Evolutionary conservation across 2,329 filamentous ascomycete genomes (phyloP).

Genomic region (Aspergillus hiratsukae): DNA sequence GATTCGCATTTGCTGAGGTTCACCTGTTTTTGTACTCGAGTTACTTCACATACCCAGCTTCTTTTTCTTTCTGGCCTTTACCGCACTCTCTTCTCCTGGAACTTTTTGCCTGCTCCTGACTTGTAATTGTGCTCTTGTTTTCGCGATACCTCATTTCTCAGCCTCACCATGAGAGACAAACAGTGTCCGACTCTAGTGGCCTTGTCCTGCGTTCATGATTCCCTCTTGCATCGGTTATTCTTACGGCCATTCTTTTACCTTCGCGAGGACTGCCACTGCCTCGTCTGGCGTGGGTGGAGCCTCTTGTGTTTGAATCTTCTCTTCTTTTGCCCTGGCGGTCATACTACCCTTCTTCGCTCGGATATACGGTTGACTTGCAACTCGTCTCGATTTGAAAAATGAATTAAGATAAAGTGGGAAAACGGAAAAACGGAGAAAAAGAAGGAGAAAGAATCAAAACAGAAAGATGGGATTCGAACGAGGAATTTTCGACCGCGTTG

Average conservation of each 20-base stretch:
- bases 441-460: neutral
- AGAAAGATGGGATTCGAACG: neutral
- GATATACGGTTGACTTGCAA: neutral
- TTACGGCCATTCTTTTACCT: slow-evolving; percentile 25
- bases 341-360: slow-evolving; percentile 9
- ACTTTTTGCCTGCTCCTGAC: neutral
- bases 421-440: neutral
- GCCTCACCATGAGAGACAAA: neutral
- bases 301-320: slow-evolving; percentile 11
- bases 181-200: slow-evolving; percentile 7
- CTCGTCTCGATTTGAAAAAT: neutral
- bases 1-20: slow-evolving; percentile 7
- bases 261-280: slow-evolving; percentile 22
- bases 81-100: slow-evolving; percentile 2
- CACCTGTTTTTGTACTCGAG: slow-evolving; percentile 7
- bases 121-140: neutral
- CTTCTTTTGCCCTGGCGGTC: slow-evolving; percentile 5
- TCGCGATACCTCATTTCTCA: neutral
- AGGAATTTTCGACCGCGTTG: neutral
- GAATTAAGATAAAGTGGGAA: neutral
- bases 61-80: slow-evolving; percentile 4
- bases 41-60: slow-evolving; percentile 26
- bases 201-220: slow-evolving; percentile 18
- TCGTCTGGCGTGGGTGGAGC: slow-evolving; percentile 23
- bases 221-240: slow-evolving; percentile 23